Percentiles rank a stretch among this genome's conserved stretches.
phyloP scores from a whole-genome alignment of 805 yeast genomes.

The Pachysolen tannophilus region DNA sequence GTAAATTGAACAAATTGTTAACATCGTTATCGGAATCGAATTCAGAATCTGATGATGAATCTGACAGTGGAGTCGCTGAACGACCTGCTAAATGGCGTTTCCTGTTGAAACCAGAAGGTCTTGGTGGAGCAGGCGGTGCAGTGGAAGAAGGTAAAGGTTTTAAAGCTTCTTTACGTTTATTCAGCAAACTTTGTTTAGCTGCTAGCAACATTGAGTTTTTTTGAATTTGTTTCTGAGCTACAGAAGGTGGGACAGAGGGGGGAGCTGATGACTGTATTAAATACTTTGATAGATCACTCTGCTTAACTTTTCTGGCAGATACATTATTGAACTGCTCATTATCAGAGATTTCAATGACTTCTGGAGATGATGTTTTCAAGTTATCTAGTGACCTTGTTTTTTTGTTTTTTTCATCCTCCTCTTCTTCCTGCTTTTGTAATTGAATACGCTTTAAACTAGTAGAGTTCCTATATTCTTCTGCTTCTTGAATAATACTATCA shows the following conservation, averaged over 20 bases:
- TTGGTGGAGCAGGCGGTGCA: conserved; percentile 10
- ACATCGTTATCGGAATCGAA: conserved; percentile 31
- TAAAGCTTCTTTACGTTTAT: background rate
- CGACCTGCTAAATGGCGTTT: conserved; percentile 16
- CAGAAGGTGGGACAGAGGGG: conserved; percentile 6
- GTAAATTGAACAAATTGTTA: conserved; percentile 28
- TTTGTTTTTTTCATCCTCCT: background rate
- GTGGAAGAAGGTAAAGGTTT: conserved; percentile 9
- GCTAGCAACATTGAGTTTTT: conserved; percentile 8
- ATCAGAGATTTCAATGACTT: conserved; percentile 6
- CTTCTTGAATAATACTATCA: conserved; percentile 37
- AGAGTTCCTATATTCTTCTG: conserved; percentile 25
- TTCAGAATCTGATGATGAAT: conserved; percentile 14
- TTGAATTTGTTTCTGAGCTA: conserved; percentile 8
- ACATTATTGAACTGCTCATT: conserved; percentile 7
- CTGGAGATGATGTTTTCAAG: background rate
- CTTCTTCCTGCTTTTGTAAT: background rate
- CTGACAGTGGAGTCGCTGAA: conserved; percentile 19
- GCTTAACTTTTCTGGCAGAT: background rate
- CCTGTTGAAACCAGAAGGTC: conserved; percentile 12
- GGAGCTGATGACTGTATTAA: background rate
- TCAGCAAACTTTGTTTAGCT: conserved; percentile 6
- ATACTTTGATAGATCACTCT: conserved; percentile 10
- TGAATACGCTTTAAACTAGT: conserved; percentile 1
- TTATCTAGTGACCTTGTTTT: background rate